Base-by-base conservation (phyloP, 23 red algal genomes). In the Agarophyton chilense region DNA sequence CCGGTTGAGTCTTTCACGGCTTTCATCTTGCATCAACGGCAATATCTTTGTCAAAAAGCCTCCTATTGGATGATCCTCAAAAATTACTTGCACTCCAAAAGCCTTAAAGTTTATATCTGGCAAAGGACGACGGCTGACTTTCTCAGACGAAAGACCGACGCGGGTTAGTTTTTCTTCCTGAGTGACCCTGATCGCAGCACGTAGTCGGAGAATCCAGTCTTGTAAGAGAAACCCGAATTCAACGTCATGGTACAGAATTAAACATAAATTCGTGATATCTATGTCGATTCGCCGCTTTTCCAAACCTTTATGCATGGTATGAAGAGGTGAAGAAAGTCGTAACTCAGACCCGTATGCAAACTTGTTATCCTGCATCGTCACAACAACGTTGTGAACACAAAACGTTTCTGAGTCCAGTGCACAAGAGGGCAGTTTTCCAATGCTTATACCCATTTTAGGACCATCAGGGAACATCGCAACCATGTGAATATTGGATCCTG, bases 131-230 rank as follows among this genome's bases (percentile, higher is more conserved):
- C 76, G 66, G 25, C 53, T 75, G 17, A 52, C 17, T 17, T 55
- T 38, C 34, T 75, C 38, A 9, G 71, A 49, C 16, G 81, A 45
- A 35, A 94, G 58, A 2, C 82, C 92, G 51, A 43, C 17, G 43
- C 83, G 44, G 35, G 26, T 33, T 4, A 62, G 22, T 21, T 66
- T 33, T 35, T 66, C 50, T 22, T 71, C 77, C 28, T 65, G 83
- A 8, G 68, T 56, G 21, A 94, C 55, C 64, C 63, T 89, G 22
- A 94, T 66, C 18, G 83, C 72, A n/a, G 84, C 75, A 52, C 85
- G 84, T n/a, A 94, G 38, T 31, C 93, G 78, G 0, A 95, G 72
- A 87, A 94, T 70, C 91, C 91, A 94, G 24, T 94, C 91, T 28
- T 94, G 91, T 21, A 94, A 79, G 4, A 85, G 47, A 64, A 56